Evolutionary conservation across 768 basidiomycete genomes (phyloP).

Genomic region (Hygrocybe punicea): DNA sequence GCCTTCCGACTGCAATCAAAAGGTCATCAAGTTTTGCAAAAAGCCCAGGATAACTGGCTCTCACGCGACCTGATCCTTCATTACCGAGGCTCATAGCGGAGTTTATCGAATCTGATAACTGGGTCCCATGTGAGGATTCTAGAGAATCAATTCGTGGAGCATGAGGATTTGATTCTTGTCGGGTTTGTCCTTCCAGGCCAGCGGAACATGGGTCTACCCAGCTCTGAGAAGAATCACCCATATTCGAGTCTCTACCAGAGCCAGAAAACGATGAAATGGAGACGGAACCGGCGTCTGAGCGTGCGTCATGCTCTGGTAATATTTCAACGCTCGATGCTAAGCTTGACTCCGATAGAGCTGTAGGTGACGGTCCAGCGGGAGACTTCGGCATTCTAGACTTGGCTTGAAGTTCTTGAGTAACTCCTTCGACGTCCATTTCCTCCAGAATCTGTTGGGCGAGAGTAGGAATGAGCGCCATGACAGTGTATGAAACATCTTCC

Average conservation of each 20-base stretch:
- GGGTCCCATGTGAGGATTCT: slow-evolving; percentile 16
- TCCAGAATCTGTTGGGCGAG: slow-evolving; percentile 50
- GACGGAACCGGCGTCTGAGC: slow-evolving; percentile 43
- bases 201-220: slow-evolving; percentile 27
- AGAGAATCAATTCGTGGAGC: not conserved
- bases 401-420: slow-evolving; percentile 48
- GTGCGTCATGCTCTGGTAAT: slow-evolving; percentile 35
- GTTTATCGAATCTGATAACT: slow-evolving; percentile 44
- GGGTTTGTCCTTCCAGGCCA: not conserved
- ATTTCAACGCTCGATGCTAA: slow-evolving; percentile 37
- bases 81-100: slow-evolving; percentile 33
- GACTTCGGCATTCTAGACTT: slow-evolving; percentile 12
- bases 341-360: slow-evolving; percentile 25
- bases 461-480: slow-evolving; percentile 52
- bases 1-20: slow-evolving; percentile 32
- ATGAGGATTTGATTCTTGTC: not conserved
- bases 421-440: slow-evolving; percentile 62
- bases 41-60: not conserved
- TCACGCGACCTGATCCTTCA: slow-evolving; percentile 16
- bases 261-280: slow-evolving; percentile 39
- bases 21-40: not conserved
- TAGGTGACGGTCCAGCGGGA: not conserved
- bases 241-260: slow-evolving; percentile 10
- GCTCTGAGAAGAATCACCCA: slow-evolving; percentile 36
- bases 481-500: slow-evolving; percentile 72